Evolutionary conservation across 208 protist genomes (phyloP), one percentile per base, ranked within the genome.

Genomic region (Wallacemonas sp.): DNA sequence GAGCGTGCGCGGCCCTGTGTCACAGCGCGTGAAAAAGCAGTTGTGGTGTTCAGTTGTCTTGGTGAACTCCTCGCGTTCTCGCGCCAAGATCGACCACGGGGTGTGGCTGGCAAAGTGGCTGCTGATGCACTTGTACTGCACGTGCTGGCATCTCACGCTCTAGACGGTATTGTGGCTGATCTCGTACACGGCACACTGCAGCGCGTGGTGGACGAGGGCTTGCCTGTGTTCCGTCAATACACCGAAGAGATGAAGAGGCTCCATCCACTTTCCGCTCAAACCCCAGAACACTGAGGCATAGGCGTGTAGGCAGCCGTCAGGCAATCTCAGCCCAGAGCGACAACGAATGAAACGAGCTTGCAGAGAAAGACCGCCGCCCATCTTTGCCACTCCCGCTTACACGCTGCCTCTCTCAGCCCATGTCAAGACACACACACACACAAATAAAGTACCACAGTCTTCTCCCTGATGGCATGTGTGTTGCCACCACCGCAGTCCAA

Each of bases 41-140:
- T 74, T n/a, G 50, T 94, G n/a, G 9, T 92, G 22, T 68, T 84
- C 26, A 79, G 73, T 53, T 81, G 68, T 38, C 21, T 94, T 13
- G 88, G 88, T 1, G 88, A 94, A 58, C 63, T 94, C 59, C 68
- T 70, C 21, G 75, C 78, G 53, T 90, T 87, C 58, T 57, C 79
- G 15, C 71, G 76, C 3, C 73, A 77, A 61, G 74, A 86, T 44
- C 71, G 85, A 9, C 76, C 83, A 3, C 73, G 68, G 34, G 81
- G 73, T 36, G 81, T 93, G n/a, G 62, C 64, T 26, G 76, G 75
- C 39, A 70, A 71, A 24, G 36, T 70, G 26, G 78, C 78, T 0
- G 84, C 86, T 13, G 81, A 90, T 60, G 59, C 67, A 1, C 83
- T 92, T 19, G 89, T 95, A 29, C 66, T 81, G n/a, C 71, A 95